These are phyloP conservation scores for Candida sp. DNA, from an alignment of 1,139 yeast genomes.

Conservation along the genomic window DNA sequence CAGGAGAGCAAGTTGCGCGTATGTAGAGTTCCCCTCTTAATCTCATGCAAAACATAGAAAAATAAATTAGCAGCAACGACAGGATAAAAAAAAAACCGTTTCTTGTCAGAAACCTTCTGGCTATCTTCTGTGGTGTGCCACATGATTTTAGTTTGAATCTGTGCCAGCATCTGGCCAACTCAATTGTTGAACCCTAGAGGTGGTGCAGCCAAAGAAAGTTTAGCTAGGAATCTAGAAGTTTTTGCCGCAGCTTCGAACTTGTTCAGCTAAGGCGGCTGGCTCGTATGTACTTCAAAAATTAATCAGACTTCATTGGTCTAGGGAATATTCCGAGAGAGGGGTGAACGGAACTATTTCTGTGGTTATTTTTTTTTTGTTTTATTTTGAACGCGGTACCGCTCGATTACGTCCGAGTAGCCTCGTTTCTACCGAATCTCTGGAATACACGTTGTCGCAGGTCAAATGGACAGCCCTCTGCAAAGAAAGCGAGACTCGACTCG, in stretches of 20 bases:
- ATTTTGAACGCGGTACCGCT: neutral
- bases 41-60: neutral
- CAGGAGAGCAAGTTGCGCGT: no score
- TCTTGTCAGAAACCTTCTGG: neutral
- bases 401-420: neutral
- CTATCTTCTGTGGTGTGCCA: no score
- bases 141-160: no score
- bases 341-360: neutral
- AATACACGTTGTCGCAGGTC: no score
- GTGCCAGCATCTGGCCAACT: no score
- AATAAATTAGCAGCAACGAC: neutral
- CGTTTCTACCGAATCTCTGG: no score
- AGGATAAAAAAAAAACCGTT: neutral
- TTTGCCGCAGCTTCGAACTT: no score
- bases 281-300: neutral
- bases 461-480: neutral
- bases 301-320: neutral
- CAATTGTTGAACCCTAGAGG: no score
- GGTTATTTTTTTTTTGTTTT: neutral
- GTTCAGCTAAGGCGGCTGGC: neutral
- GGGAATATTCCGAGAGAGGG: constrained; percentile 1
- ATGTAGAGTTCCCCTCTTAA: no score
- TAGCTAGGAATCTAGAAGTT: no score
- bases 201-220: no score
- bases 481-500: neutral